Percentiles rank a stretch among this genome's conserved stretches.
Evolutionary conservation across 2,329 filamentous ascomycete species (phyloP).

Genomic region (Colletotrichum graminicola): DNA sequence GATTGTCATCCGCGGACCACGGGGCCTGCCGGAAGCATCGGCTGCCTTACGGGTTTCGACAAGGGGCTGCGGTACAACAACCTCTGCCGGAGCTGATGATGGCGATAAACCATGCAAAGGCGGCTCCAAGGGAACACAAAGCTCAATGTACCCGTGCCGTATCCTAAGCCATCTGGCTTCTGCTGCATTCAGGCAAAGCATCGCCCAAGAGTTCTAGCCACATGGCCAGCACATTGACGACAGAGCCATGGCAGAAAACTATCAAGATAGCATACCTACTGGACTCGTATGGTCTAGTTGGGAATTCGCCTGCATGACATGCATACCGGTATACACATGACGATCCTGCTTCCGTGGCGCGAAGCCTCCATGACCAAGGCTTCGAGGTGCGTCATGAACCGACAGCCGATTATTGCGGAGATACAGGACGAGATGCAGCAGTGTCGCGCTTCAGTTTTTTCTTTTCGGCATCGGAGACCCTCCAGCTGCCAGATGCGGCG

Average conservation of each 20-base stretch:
- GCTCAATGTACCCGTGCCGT: neutral
- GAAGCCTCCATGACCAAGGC: neutral
- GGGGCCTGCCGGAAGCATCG: neutral
- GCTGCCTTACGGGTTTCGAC: neutral
- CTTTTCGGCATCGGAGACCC: neutral
- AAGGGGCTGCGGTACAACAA: neutral
- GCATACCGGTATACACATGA: conserved; percentile 40
- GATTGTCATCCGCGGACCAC: neutral
- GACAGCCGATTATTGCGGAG: neutral
- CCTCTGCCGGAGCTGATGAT: too few relatives aligned
- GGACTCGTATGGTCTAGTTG: conserved; percentile 24
- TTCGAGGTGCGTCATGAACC: conserved; percentile 22
- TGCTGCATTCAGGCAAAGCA: neutral
- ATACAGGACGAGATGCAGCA: conserved; percentile 3
- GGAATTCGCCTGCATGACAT: conserved; percentile 37
- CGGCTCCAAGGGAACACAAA: neutral
- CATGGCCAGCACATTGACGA: conserved; percentile 1
- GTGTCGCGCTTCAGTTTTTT: conserved; percentile 5
- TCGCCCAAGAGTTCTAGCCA: conserved; percentile 4
- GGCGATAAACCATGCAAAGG: neutral
- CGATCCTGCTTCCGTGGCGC: conserved; percentile 26
- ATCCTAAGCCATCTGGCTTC: too few relatives aligned
- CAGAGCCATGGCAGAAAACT: neutral
- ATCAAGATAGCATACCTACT: neutral
- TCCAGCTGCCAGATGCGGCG: conserved; percentile 5